These are phyloP conservation scores for Terfezia claveryi DNA, from an alignment of 495 filamentous ascomycete genomes.

Conservation along the genomic window DNA sequence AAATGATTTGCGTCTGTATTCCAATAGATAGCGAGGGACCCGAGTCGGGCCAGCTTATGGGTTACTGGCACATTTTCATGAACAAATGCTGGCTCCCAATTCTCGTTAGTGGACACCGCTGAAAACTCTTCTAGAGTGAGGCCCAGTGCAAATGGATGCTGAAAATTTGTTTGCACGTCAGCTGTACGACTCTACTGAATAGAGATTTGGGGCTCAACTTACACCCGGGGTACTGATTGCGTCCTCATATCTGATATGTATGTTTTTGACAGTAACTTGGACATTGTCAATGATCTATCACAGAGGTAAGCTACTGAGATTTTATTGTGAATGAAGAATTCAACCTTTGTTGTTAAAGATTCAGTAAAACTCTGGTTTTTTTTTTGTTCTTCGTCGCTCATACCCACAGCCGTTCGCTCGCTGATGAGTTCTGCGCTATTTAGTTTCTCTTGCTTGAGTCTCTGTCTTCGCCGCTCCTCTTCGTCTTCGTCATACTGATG, in stretches of 20 bases:
- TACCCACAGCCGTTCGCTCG: conserved; percentile 73
- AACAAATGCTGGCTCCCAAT: conserved; percentile 89
- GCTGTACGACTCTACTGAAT: neutral
- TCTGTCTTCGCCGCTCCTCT: conserved; percentile 58
- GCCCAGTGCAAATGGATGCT: conserved; percentile 78
- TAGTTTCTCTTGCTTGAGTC: conserved; percentile 89
- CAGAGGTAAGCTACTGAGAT: conserved; percentile 1
- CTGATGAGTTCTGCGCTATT: conserved; percentile 87
- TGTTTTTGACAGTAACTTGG: conserved; percentile 91
- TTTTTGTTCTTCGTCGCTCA: conserved; percentile 82
- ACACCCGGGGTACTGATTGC: conserved; percentile 72
- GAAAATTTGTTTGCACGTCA: neutral
- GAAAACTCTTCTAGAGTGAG: conserved; percentile 86
- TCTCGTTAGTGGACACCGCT: conserved; percentile 77
- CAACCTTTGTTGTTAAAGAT: conserved; percentile 58
- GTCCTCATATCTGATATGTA: conserved; percentile 93
- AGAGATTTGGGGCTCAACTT: neutral
- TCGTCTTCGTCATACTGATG: conserved; percentile 61
- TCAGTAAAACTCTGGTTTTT: conserved; percentile 92
- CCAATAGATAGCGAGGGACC: conserved; percentile 85
- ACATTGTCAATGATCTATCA: conserved; percentile 76
- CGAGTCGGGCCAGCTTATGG: conserved; percentile 77
- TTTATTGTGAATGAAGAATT: neutral
- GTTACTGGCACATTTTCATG: conserved; percentile 60
- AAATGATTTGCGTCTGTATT: conserved; percentile 75